Evolutionary conservation across 2,329 filamentous ascomycete genomes (phyloP).

Genomic region (Tetracladium maxilliforme): DNA sequence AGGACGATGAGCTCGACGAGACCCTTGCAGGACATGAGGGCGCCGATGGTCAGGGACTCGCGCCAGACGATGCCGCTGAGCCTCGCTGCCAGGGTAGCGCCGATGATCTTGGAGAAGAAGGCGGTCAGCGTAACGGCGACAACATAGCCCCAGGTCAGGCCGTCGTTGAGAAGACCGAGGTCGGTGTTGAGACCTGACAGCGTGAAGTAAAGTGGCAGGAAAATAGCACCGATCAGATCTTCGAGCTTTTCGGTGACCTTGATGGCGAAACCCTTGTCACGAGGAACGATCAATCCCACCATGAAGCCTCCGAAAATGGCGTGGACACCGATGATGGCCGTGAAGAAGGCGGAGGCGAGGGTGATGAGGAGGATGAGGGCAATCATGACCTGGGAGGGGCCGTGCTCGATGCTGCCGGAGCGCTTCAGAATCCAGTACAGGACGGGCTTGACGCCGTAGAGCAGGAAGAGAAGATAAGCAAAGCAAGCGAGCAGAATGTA

Average conservation of each 20-base stretch:
- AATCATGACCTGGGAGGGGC: slow-evolving; percentile 74
- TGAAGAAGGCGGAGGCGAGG: slow-evolving; percentile 72
- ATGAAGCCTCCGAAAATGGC: slow-evolving; percentile 83
- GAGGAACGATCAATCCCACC: slow-evolving; percentile 77
- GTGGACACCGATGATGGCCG: slow-evolving; percentile 80
- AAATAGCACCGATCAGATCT: slow-evolving; percentile 71
- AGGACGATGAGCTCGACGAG: slow-evolving; percentile 90
- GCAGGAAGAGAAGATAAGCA: slow-evolving; percentile 64
- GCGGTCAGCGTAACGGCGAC: slow-evolving; percentile 69
- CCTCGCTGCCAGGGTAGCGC: slow-evolving; percentile 66
- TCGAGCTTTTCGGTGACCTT: slow-evolving; percentile 90
- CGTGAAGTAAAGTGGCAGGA: slow-evolving; percentile 86
- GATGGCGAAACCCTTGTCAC: slow-evolving; percentile 80
- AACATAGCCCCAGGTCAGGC: slow-evolving; percentile 81
- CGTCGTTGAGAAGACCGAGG: slow-evolving; percentile 67
- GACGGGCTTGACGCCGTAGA: slow-evolving; percentile 55
- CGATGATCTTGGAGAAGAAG: slow-evolving; percentile 72
- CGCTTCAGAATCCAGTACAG: slow-evolving; percentile 63
- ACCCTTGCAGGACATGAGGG: slow-evolving; percentile 93
- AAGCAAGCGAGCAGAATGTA: slow-evolving; percentile 67
- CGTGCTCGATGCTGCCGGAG: slow-evolving; percentile 70
- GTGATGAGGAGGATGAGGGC: slow-evolving; percentile 69
- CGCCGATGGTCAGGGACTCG: slow-evolving; percentile 76
- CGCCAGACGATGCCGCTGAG: slow-evolving; percentile 72
- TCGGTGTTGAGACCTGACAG: slow-evolving; percentile 83